Evolutionary conservation across 176 grass and related monocot genomes (phyloP).

Genomic region (Tuctoria greenei): DNA sequence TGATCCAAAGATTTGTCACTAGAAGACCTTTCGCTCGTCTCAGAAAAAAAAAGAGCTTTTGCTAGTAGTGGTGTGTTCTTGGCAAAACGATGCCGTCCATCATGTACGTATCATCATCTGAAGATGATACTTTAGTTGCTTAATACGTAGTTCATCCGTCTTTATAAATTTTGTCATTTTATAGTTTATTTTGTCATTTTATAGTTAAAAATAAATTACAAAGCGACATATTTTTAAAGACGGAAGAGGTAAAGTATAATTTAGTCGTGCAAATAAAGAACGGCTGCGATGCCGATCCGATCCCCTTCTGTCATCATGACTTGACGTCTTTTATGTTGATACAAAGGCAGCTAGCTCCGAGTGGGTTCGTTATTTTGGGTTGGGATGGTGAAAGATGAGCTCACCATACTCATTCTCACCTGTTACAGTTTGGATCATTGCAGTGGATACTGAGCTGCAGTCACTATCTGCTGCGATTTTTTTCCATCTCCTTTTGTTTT

Average conservation of each 20-base stretch:
- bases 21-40: background rate
- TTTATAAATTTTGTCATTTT: no score
- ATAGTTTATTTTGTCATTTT: no score
- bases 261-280: conserved; percentile 57
- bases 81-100: conserved; percentile 31
- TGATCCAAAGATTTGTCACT: background rate
- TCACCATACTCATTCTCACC: conserved; percentile 9
- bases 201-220: no score
- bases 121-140: conserved; percentile 32
- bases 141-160: no score
- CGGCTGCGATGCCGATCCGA: conserved; percentile 8
- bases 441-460: background rate
- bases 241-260: no score
- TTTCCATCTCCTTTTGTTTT: background rate
- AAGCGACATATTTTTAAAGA: no score
- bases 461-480: background rate
- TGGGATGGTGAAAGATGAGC: conserved; percentile 43
- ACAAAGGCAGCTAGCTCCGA: conserved; percentile 11
- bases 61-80: conserved; percentile 30
- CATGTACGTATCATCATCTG: conserved; percentile 38
- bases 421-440: conserved; percentile 1
- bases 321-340: conserved; percentile 40
- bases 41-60: conserved; percentile 8
- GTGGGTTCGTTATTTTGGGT: background rate
- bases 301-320: background rate